Evolutionary conservation across 768 basidiomycete genomes (phyloP).

Genomic region (Dentipellis sp.): DNA sequence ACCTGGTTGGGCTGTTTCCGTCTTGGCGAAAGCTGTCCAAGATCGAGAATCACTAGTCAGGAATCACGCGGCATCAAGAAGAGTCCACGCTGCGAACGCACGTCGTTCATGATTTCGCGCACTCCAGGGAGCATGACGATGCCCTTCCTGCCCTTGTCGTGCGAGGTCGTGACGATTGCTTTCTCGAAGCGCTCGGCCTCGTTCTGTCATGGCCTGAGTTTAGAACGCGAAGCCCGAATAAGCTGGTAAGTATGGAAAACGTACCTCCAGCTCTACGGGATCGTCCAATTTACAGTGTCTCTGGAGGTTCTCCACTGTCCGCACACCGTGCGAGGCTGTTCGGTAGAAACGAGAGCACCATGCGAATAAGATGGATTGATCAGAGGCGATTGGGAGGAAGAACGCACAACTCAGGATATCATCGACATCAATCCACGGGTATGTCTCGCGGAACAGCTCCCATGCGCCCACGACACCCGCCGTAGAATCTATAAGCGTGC

Average conservation of each 20-base stretch:
- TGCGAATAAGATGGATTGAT: not conserved
- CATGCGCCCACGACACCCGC: conserved; percentile 78
- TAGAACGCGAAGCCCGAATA: conserved; percentile 7
- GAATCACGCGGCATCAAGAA: not conserved
- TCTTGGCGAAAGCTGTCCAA: conserved; percentile 19
- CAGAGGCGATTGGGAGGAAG: not conserved
- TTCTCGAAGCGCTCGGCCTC: conserved; percentile 75
- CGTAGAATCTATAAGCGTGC: conserved; percentile 76
- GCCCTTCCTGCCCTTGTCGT: conserved; percentile 42
- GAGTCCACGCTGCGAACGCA: conserved; percentile 16
- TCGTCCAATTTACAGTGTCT: conserved; percentile 63
- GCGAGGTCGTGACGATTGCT: conserved; percentile 60
- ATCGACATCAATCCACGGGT: conserved; percentile 53
- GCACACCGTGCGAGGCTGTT: conserved; percentile 71
- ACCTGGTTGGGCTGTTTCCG: conserved; percentile 40
- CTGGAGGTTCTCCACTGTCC: conserved; percentile 74
- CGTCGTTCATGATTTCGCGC: conserved; percentile 45
- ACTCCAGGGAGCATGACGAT: conserved; percentile 74
- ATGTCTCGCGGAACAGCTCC: conserved; percentile 64
- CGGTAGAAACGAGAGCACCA: not conserved
- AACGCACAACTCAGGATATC: conserved; percentile 53
- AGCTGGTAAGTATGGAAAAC: not conserved
- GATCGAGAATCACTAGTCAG: conserved; percentile 7
- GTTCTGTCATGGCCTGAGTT: conserved; percentile 27
- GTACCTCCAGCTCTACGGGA: conserved; percentile 60